phyloP scores from a whole-genome alignment of 2,329 filamentous ascomycete species.

The Onygenales sp. region DNA sequence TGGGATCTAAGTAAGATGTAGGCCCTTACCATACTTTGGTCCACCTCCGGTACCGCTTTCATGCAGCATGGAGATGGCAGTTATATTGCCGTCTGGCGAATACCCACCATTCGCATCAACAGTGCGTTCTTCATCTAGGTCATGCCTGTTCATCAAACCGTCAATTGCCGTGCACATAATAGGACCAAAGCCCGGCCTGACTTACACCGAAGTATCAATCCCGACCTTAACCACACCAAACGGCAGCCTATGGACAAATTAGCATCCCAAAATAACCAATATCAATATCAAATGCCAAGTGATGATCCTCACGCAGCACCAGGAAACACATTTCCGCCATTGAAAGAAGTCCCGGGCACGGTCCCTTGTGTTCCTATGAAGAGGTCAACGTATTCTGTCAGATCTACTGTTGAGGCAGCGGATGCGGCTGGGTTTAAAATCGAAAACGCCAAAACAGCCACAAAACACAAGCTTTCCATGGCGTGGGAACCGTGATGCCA shows the following conservation, averaged over 20 bases:
- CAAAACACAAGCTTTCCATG: no score
- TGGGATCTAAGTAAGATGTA: no score
- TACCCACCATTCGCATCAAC: constrained; percentile 35
- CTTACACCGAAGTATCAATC: constrained; percentile 28
- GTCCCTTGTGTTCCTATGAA: constrained; percentile 41
- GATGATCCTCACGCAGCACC: constrained; percentile 25
- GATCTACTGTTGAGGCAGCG: constrained; percentile 11
- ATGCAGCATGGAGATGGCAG: constrained; percentile 42
- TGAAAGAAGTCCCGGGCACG: constrained; percentile 28
- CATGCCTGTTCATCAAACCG: no score
- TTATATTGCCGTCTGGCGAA: constrained; percentile 40
- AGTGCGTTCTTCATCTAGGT: constrained; percentile 10
- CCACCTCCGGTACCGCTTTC: constrained; percentile 40
- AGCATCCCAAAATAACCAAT: no score
- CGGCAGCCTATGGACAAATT: constrained; percentile 12
- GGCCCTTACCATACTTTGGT: constrained; percentile 26
- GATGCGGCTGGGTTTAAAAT: no score
- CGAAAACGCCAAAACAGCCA: no score
- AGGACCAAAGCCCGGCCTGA: constrained; percentile 11
- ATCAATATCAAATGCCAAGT: no score
- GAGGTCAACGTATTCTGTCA: constrained; percentile 34
- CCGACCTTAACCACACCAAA: constrained; percentile 37
- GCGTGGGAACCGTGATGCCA: no score
- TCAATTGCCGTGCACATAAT: no score
- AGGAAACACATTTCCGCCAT: constrained; percentile 36